Evolutionary conservation across 2,329 filamentous ascomycete species (phyloP).

Genomic region (Phialocephala sp.): DNA sequence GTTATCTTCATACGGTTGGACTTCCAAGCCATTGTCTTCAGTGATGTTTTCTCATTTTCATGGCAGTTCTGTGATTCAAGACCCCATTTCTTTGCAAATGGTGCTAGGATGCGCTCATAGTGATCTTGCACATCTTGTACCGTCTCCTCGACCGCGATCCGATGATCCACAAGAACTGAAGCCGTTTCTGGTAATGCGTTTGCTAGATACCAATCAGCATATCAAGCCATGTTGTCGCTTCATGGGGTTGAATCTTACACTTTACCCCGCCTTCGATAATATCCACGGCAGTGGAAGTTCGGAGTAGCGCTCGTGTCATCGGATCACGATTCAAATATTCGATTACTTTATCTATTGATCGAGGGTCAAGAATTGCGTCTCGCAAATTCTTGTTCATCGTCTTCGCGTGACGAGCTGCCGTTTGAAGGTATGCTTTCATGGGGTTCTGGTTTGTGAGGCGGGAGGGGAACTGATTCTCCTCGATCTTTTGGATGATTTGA

Average conservation of each 20-base stretch:
- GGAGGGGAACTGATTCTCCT: constrained; percentile 53
- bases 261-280: constrained; percentile 60
- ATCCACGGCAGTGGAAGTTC: constrained; percentile 61
- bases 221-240: not conserved
- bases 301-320: constrained; percentile 49
- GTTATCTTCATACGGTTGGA: constrained; percentile 44
- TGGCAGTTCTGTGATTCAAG: constrained; percentile 38
- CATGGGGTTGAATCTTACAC: not conserved
- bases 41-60: not conserved
- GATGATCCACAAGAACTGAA: constrained; percentile 58
- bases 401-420: constrained; percentile 14
- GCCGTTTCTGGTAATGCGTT: constrained; percentile 62
- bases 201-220: not conserved
- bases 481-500: constrained; percentile 67
- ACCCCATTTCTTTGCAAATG: constrained; percentile 19
- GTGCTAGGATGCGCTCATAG: constrained; percentile 9
- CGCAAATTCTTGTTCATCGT: constrained; percentile 15
- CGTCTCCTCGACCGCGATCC: constrained; percentile 46
- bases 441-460: constrained; percentile 40
- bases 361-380: constrained; percentile 19
- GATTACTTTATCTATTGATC: constrained; percentile 1
- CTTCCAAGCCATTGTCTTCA: not conserved
- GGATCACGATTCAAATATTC: constrained; percentile 16
- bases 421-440: constrained; percentile 16
- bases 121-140: constrained; percentile 16